Conservation (phyloP, 1,139 yeast genomes). For the Taphrina sp. region DNA sequence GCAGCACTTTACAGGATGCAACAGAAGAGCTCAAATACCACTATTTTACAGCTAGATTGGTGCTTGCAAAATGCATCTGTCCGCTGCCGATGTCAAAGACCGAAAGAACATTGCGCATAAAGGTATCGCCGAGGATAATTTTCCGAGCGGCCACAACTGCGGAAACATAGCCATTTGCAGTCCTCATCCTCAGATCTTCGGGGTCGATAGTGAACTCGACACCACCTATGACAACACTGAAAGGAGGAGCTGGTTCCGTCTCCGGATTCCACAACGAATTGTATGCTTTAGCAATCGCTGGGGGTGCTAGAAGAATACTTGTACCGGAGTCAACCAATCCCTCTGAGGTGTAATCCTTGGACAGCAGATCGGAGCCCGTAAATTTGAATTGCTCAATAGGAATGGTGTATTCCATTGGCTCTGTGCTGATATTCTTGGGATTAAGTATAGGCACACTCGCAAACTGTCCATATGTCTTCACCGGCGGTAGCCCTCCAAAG, state of each 20-base stretch:
- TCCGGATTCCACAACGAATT: conserved; percentile 17
- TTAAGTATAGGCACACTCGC: not conserved
- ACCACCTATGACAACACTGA: conserved; percentile 15
- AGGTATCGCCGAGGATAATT: conserved; percentile 10
- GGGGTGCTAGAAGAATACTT: conserved; percentile 6
- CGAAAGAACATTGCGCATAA: conserved; percentile 14
- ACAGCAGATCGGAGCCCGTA: conserved; percentile 4
- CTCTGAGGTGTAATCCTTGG: not conserved
- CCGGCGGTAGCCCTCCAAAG: conserved; percentile 16
- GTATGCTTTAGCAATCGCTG: conserved; percentile 9
- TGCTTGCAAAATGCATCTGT: conserved; percentile 10
- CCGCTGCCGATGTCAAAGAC: conserved; percentile 3
- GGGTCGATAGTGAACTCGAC: conserved; percentile 1
- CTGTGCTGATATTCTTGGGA: not conserved
- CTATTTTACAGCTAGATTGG: conserved; percentile 1
- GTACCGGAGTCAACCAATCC: conserved; percentile 22
- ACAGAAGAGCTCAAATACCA: no score
- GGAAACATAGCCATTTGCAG: not conserved
- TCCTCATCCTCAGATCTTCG: conserved; percentile 2
- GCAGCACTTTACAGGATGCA: no score
- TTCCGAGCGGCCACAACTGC: not conserved
- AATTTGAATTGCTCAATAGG: conserved; percentile 14
- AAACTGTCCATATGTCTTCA: conserved; percentile 5
- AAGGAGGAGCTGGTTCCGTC: conserved; percentile 17
- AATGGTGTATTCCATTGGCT: conserved; percentile 7